These are phyloP conservation scores for Suillus fuscotomentosus DNA, from an alignment of 768 basidiomycete species.

Conservation along the genomic window DNA sequence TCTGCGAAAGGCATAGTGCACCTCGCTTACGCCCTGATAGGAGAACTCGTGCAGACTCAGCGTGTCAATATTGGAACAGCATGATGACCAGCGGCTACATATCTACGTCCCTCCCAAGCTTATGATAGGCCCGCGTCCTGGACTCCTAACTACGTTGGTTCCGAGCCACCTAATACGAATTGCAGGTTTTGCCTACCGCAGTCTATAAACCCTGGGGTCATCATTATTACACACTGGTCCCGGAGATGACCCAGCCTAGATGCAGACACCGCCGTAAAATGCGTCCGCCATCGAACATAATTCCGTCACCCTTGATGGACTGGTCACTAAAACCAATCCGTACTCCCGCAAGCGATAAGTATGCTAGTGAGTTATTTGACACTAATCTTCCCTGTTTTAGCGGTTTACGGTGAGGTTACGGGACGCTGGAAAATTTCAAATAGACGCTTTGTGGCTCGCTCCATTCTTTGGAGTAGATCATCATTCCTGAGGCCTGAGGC, in stretches of 20 bases:
- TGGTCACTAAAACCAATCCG: neutral
- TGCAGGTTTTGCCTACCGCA: neutral
- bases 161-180: neutral
- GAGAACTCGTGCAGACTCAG: conserved; percentile 2
- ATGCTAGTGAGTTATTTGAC: neutral
- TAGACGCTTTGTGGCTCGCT: neutral
- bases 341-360: neutral
- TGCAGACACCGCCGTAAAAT: conserved; percentile 2
- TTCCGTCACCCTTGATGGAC: neutral
- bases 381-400: neutral
- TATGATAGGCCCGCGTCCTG: conserved; percentile 1
- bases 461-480: neutral
- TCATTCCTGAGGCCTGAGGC: neutral
- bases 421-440: neutral
- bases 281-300: neutral
- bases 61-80: neutral
- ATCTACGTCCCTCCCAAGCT: neutral
- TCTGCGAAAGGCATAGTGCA: conserved; percentile 1
- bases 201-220: neutral
- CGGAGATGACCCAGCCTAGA: conserved; percentile 5
- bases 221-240: neutral
- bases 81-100: conserved; percentile 1
- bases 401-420: neutral
- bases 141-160: neutral
- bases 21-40: conserved; percentile 2